Conservation (phyloP, 176 grass and related monocot species). For the Musa itinerans region DNA sequence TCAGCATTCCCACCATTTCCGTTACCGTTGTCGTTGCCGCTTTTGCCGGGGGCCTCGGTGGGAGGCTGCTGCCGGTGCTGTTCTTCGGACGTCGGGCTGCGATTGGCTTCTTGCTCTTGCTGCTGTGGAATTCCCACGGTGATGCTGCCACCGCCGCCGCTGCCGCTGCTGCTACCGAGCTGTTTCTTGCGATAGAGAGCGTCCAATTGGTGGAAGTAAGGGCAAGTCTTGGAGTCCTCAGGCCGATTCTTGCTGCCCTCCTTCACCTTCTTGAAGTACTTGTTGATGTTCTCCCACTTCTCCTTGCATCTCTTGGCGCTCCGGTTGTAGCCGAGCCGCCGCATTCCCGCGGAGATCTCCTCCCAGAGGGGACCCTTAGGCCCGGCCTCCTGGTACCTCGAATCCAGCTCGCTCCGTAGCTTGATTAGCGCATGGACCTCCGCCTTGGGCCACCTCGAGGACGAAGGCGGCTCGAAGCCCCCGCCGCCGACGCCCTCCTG, state of each 20-base stretch:
- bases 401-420: slow-evolving; percentile 66
- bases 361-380: slow-evolving; percentile 96
- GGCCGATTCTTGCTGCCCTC: slow-evolving; percentile 93
- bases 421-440: slow-evolving; percentile 93
- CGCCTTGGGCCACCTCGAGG: slow-evolving; percentile 91
- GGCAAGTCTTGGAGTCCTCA: slow-evolving; percentile 96
- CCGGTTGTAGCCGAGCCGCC: slow-evolving; percentile 63
- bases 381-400: slow-evolving; percentile 74
- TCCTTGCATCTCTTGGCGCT: slow-evolving; percentile 92
- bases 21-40: slow-evolving; percentile 19
- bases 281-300: slow-evolving; percentile 99
- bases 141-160: neutral
- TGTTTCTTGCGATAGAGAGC: slow-evolving; percentile 86
- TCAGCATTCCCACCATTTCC: slow-evolving; percentile 10
- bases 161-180: neutral
- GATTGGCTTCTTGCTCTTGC: slow-evolving; percentile 2
- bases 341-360: slow-evolving; percentile 90
- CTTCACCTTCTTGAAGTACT: slow-evolving; percentile 99
- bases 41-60: neutral
- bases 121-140: neutral
- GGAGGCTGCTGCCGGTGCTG: slow-evolving; percentile 26
- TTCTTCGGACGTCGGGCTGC: slow-evolving; percentile 13
- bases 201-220: slow-evolving; percentile 97
- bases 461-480: slow-evolving; percentile 36
- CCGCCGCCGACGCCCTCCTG: slow-evolving; percentile 15